Percentiles rank a stretch among this genome's conserved stretches.
Conservation (phyloP, 2,329 filamentous ascomycete species). For the Cladosporium oxysporum region DNA sequence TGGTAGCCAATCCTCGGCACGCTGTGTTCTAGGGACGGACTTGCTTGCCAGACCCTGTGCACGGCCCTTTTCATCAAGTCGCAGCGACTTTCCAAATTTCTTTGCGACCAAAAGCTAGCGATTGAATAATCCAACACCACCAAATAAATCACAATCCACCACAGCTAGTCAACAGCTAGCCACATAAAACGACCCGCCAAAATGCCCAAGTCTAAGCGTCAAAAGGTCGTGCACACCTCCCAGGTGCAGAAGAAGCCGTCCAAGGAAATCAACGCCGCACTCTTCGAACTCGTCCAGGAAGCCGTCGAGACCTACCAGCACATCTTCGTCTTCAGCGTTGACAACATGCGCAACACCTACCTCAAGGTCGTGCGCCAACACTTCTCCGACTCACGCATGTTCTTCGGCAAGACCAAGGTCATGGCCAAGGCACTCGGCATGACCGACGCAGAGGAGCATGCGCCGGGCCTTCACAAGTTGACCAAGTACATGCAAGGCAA, state of each 20-base stretch:
- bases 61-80: not conserved
- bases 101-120: constrained; percentile 5
- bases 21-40: not conserved
- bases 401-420: constrained; percentile 99
- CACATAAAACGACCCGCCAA: constrained; percentile 34
- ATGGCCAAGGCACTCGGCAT: constrained; percentile 93
- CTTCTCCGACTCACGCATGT: constrained; percentile 82
- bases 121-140: constrained; percentile 8
- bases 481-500: constrained; percentile 72
- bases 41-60: constrained; percentile 8
- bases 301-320: constrained; percentile 82
- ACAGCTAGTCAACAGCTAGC: constrained; percentile 19
- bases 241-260: constrained; percentile 85
- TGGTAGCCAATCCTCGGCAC: not conserved
- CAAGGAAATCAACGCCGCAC: constrained; percentile 82
- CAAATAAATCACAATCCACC: constrained; percentile 1
- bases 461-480: constrained; percentile 73
- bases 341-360: constrained; percentile 98
- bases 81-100: constrained; percentile 14
- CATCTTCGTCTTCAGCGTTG: constrained; percentile 89
- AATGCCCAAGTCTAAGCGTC: constrained; percentile 97
- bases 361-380: constrained; percentile 87
- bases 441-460: constrained; percentile 70
- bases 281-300: constrained; percentile 86
- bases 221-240: constrained; percentile 84